Conservation (phyloP, 2,329 filamentous ascomycete species). For the Hypoxylon sp. region DNA sequence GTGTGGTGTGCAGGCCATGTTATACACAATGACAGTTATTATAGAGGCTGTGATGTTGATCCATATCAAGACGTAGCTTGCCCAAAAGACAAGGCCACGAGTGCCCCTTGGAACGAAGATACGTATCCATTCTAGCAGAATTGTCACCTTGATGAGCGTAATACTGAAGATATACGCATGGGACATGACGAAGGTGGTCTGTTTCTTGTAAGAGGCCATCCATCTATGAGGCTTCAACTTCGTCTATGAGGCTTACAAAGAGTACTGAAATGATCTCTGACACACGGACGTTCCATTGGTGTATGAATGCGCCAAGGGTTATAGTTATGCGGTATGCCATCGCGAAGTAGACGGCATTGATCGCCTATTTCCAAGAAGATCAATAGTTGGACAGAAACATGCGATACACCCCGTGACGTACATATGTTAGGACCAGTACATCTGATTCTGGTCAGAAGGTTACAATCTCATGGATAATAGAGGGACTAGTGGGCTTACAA, state of each 20-base stretch:
- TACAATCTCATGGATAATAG: not conserved
- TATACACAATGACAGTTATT: not conserved
- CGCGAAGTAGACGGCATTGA: not conserved
- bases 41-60: not conserved
- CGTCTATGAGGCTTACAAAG: constrained; percentile 2
- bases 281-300: constrained; percentile 5
- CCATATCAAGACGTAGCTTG: not conserved
- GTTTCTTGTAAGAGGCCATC: not conserved
- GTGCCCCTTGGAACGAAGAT: not conserved
- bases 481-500: not conserved
- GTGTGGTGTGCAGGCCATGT: not conserved
- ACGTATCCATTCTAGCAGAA: constrained; percentile 1
- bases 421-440: constrained; percentile 10
- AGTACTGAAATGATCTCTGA: constrained; percentile 1
- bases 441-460: constrained; percentile 2
- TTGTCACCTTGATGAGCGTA: not conserved
- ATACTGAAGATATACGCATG: not conserved
- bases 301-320: constrained; percentile 9
- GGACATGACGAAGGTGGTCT: constrained; percentile 2
- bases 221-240: not conserved
- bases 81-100: not conserved
- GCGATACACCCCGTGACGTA: not conserved
- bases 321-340: not conserved
- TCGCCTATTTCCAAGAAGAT: not conserved
- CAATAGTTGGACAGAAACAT: not conserved